Percentiles rank a stretch among this genome's conserved stretches.
Conservation (phyloP, 306 rosid species). For the Citrullus mucosospermus region DNA sequence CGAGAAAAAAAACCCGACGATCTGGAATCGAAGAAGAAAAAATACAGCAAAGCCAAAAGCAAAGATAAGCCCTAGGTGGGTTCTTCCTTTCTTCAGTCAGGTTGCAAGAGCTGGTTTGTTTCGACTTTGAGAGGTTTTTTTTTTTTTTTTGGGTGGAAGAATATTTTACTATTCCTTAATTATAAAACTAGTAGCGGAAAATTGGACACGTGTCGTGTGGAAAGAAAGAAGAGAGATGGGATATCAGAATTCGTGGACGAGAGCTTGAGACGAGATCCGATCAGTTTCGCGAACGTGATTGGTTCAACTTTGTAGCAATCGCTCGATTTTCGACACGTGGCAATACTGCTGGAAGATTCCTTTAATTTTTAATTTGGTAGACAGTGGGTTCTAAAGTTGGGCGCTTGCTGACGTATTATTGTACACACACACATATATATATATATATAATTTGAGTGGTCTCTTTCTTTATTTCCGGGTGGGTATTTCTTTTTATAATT, state of each 20-base stretch:
- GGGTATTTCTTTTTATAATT: neutral
- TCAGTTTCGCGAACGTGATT: constrained; percentile 42
- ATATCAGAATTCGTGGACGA: constrained; percentile 65
- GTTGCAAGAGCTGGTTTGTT: constrained; percentile 18
- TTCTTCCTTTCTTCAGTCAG: constrained; percentile 1
- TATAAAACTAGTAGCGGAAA: constrained; percentile 19
- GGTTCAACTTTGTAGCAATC: constrained; percentile 17
- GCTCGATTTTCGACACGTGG: constrained; percentile 24
- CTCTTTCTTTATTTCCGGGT: too few species aligned
- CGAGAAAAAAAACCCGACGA: neutral
- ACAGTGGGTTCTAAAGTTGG: neutral
- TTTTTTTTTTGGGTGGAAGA: constrained; percentile 9
- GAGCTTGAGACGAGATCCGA: constrained; percentile 54
- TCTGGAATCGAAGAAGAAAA: neutral
- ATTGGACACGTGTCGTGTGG: constrained; percentile 47
- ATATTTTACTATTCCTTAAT: constrained; percentile 1
- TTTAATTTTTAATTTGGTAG: neutral
- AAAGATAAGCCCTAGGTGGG: constrained; percentile 8
- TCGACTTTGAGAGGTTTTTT: neutral
- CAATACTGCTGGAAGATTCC: neutral
- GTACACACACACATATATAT: neutral
- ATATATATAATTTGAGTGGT: neutral
- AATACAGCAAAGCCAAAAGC: neutral
- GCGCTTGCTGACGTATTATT: neutral
- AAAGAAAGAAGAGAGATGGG: neutral